These are phyloP conservation scores for Scleroderma citrinum DNA, from an alignment of 768 basidiomycete species.

Conservation along the genomic window DNA sequence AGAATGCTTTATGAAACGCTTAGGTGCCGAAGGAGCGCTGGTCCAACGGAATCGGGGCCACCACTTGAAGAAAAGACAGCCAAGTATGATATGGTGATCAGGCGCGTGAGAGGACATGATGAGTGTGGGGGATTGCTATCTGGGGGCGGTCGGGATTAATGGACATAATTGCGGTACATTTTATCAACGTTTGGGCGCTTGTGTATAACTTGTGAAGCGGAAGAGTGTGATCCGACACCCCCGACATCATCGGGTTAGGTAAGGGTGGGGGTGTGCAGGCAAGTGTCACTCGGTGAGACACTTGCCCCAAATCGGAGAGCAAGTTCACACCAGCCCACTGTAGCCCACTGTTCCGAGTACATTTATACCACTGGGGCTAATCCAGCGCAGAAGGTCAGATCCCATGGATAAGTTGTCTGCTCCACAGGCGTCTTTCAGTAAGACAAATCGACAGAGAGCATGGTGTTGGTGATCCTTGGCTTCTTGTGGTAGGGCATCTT, in stretches of 20 bases:
- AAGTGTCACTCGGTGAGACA: neutral
- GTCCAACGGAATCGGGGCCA: constrained; percentile 7
- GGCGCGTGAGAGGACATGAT: constrained; percentile 20
- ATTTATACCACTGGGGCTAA: constrained; percentile 5
- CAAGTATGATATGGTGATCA: constrained; percentile 16
- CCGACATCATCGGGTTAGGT: constrained; percentile 25
- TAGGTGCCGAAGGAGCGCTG: neutral
- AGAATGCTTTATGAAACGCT: neutral
- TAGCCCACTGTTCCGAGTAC: constrained; percentile 1
- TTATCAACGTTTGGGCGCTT: constrained; percentile 26
- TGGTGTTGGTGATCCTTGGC: constrained; percentile 31
- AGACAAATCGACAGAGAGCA: constrained; percentile 15
- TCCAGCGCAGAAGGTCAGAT: constrained; percentile 1
- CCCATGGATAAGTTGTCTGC: constrained; percentile 3
- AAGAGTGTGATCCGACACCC: constrained; percentile 22
- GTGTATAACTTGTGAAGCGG: constrained; percentile 12
- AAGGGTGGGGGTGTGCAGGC: neutral
- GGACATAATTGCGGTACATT: constrained; percentile 13
- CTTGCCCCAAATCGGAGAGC: neutral
- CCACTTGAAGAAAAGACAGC: constrained; percentile 18
- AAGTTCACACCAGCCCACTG: neutral
- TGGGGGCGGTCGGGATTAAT: constrained; percentile 5
- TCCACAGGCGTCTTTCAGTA: constrained; percentile 1
- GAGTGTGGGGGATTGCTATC: constrained; percentile 1
- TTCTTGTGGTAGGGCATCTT: constrained; percentile 25